Evolutionary conservation across 1,284 basidiomycete species (phyloP), one percentile per base, ranked within the genome.

Genomic region (Tilletia setariae): DNA sequence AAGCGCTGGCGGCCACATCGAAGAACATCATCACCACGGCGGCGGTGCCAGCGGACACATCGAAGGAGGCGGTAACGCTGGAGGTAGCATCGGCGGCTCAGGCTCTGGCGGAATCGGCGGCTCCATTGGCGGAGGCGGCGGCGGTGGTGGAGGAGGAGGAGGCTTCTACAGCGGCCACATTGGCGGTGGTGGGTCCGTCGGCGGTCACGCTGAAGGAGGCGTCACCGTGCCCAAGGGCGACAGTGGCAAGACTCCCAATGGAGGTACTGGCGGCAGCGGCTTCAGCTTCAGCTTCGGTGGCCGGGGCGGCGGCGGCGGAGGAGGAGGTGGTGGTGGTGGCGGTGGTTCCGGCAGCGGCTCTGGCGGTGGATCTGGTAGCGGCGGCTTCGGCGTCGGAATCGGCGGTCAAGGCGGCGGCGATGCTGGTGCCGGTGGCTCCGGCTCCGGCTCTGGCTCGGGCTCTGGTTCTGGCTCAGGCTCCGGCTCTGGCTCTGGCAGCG

Each of bases 401-500:
- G 35, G 35, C 35, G 35, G 11, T 40, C 6, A 40, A 4, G 35
- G 6, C 35, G 35, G 11, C 35, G 4, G 35, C 35, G 35, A 40
- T 11, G 35, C 4, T 40, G 35, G 11, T 11, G 35, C 35, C 11
- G 35, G 11, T 11, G 35, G 6, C 11, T 40, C 35, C 6, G 35
- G 35, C 6, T 40, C 35, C 35, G 35, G 35, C 35, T 40, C 35
- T 11, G 35, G 35, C 6, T 40, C 35, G 11, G 35, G 35, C 11
- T 40, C 35, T 6, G 35, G 35, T 11, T 40, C 35, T 40, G 35
- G 35, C 11, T 13, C 6, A 16, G 11, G 56, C 35, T 21, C 46
- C 65, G 64, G 46, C 35, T 56, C 65, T 47, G 25, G 25, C 44
- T 56, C 61, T 21, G 65, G 56, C 42, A 42, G 61, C n/a, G 51